Conservation (phyloP, 352 stramenopile species). For the Phytophthora pseudosyringae region DNA sequence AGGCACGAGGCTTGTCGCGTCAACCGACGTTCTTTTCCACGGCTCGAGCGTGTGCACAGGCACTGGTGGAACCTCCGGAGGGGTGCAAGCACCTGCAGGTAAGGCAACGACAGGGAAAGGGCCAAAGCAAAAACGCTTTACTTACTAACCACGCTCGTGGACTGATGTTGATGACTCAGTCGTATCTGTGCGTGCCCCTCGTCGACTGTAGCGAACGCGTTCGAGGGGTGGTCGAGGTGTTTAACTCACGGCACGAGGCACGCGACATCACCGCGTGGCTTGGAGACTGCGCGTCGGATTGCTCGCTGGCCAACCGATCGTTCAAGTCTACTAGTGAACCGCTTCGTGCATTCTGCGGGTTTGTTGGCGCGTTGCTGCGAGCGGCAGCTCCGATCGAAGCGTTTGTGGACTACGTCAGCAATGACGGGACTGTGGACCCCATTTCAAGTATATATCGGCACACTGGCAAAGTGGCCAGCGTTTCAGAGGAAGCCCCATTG, state of each 20-base stretch:
- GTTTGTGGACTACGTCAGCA: constrained; percentile 21
- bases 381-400: constrained; percentile 45
- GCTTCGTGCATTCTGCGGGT: constrained; percentile 67
- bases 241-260: constrained; percentile 63
- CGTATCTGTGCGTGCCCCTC: constrained; percentile 76
- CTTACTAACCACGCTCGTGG: neutral
- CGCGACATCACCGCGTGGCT: constrained; percentile 55
- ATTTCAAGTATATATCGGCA: constrained; percentile 11
- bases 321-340: constrained; percentile 37
- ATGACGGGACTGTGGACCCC: constrained; percentile 1
- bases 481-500: constrained; percentile 7
- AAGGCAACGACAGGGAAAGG: neutral
- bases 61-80: constrained; percentile 33
- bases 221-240: constrained; percentile 70
- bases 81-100: constrained; percentile 55
- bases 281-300: constrained; percentile 30
- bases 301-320: constrained; percentile 16
- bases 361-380: constrained; percentile 65
- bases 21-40: constrained; percentile 48
- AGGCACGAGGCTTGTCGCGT: constrained; percentile 7
- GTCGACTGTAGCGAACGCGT: constrained; percentile 58
- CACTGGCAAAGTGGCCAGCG: neutral
- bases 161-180: constrained; percentile 28
- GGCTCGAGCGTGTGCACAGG: constrained; percentile 27
- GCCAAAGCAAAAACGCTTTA: neutral